These are phyloP conservation scores for Trypanosoma platydactyli DNA, from an alignment of 208 protist genomes.

Conservation along the genomic window DNA sequence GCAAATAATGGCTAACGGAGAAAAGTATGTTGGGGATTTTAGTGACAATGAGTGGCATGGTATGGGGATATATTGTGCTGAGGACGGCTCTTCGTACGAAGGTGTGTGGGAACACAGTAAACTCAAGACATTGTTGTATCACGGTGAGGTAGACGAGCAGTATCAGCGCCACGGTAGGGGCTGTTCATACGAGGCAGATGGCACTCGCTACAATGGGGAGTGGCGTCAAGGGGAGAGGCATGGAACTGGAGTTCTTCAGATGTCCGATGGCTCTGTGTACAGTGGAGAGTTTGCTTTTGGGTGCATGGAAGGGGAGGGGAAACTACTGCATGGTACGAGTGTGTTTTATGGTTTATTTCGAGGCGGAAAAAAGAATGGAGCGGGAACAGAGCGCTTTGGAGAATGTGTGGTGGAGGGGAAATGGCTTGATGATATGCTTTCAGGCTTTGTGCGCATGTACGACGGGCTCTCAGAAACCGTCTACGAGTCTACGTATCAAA, in stretches of 20 bases:
- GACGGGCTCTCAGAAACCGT: constrained; percentile 49
- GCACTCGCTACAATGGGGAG: constrained; percentile 81
- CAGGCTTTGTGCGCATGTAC: constrained; percentile 61
- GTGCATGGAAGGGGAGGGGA: constrained; percentile 60
- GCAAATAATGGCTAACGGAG: constrained; percentile 63
- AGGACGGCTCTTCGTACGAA: constrained; percentile 68
- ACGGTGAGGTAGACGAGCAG: constrained; percentile 67
- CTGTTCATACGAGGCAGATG: constrained; percentile 19
- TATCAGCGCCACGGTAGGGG: constrained; percentile 63
- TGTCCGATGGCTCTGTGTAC: constrained; percentile 53
- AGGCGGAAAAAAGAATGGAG: constrained; percentile 63
- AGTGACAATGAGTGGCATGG: constrained; percentile 59
- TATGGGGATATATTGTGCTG: constrained; percentile 54
- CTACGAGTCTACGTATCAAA: constrained; percentile 72
- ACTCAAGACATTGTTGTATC: constrained; percentile 51
- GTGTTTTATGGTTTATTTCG: constrained; percentile 76
- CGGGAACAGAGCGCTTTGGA: constrained; percentile 57
- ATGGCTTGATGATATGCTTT: constrained; percentile 47
- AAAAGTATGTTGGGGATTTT: constrained; percentile 74
- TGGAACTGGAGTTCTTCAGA: constrained; percentile 70
- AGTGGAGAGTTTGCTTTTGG: constrained; percentile 68
- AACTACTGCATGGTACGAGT: constrained; percentile 47
- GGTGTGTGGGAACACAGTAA: constrained; percentile 51
- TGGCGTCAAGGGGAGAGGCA: constrained; percentile 73
- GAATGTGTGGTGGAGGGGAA: constrained; percentile 48